These are phyloP conservation scores for Gyromitra esculenta DNA, from an alignment of 2,329 filamentous ascomycete genomes.

Conservation along the genomic window DNA sequence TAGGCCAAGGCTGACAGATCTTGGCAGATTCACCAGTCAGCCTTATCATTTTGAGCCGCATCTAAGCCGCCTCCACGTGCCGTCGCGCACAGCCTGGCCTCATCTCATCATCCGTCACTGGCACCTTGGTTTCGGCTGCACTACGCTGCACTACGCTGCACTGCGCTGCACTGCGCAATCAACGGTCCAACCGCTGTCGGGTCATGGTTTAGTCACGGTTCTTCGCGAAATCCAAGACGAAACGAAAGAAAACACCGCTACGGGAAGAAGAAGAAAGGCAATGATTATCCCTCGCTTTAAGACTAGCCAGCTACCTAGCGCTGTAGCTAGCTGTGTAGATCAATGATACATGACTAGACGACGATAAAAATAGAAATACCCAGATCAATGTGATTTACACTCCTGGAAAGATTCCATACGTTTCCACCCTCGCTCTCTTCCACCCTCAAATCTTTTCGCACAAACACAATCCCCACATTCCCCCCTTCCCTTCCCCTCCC, in stretches of 20 bases:
- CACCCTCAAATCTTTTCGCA: background rate
- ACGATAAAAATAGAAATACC: constrained; percentile 22
- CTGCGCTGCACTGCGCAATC: background rate
- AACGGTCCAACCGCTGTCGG: constrained; percentile 12
- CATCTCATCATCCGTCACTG: too few species aligned
- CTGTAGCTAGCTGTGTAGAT: background rate
- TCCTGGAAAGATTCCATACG: background rate
- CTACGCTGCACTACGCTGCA: too few species aligned
- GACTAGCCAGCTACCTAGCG: background rate
- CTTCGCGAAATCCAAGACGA: background rate
- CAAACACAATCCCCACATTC: too few species aligned
- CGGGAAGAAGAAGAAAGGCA: background rate
- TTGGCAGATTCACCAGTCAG: constrained; percentile 35
- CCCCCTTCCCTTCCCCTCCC: background rate
- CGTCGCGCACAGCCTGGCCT: constrained; percentile 34
- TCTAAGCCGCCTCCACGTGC: constrained; percentile 45
- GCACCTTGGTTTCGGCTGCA: too few species aligned
- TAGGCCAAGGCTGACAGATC: constrained; percentile 22
- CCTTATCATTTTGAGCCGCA: constrained; percentile 46
- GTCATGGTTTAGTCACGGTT: constrained; percentile 14
- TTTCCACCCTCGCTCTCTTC: background rate
- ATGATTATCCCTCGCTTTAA: background rate
- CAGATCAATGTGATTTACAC: background rate
- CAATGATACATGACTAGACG: background rate
- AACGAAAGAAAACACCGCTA: background rate